Evolutionary conservation across 2,329 filamentous ascomycete genomes (phyloP).

Genomic region (Xylariaceae sp.): DNA sequence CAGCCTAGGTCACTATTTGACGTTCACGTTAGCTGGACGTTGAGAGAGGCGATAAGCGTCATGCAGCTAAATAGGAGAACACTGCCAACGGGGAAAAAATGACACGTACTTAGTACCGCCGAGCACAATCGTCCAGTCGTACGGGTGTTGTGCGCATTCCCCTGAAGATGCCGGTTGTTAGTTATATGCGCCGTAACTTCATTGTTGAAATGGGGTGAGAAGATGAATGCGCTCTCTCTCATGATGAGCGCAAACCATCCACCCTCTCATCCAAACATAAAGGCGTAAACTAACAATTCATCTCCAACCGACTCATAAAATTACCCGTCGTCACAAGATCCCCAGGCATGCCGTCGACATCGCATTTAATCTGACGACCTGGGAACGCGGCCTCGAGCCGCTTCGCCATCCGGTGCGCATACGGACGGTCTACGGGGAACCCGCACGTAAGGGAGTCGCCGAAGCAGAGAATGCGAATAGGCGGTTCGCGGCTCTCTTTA

Average conservation of each 20-base stretch:
- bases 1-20: constrained; percentile 51
- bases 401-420: constrained; percentile 44
- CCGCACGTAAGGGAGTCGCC: constrained; percentile 61
- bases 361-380: constrained; percentile 32
- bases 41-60: no score
- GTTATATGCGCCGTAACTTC: background rate
- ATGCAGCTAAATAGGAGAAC: background rate
- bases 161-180: constrained; percentile 7
- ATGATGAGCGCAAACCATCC: background rate
- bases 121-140: constrained; percentile 57
- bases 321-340: constrained; percentile 40
- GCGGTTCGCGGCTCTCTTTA: constrained; percentile 28
- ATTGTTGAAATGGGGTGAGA: background rate
- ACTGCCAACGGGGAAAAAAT: background rate
- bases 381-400: constrained; percentile 45
- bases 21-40: no score
- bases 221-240: background rate
- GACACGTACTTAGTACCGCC: constrained; percentile 58
- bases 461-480: constrained; percentile 56
- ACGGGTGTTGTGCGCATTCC: constrained; percentile 15
- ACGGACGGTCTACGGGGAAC: constrained; percentile 47
- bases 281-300: constrained; percentile 13
- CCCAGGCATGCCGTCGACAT: constrained; percentile 47
- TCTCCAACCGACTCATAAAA: constrained; percentile 28
- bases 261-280: background rate